Evolutionary conservation across 1,284 basidiomycete species (phyloP).

Genomic region (Coniferiporia weirii): DNA sequence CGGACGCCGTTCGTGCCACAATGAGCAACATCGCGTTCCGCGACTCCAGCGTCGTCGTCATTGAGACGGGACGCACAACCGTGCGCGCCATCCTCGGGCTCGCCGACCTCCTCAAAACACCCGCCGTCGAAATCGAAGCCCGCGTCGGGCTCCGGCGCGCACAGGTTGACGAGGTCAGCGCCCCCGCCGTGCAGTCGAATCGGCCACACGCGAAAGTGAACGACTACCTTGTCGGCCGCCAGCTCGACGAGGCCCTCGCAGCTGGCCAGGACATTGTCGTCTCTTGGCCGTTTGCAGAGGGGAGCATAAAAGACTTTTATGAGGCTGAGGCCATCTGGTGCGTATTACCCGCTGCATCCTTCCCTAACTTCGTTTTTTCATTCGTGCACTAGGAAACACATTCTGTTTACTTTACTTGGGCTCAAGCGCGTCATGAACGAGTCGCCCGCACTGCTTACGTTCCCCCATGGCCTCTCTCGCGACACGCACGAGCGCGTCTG

Average conservation of each 20-base stretch:
- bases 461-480: constrained; percentile 69
- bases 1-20: constrained; percentile 1
- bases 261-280: constrained; percentile 68
- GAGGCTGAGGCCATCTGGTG: constrained; percentile 91
- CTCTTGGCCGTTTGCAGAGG: constrained; percentile 82
- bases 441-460: constrained; percentile 76
- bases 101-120: constrained; percentile 72
- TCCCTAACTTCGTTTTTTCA: constrained; percentile 9
- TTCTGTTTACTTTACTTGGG: constrained; percentile 74
- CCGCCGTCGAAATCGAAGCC: constrained; percentile 66
- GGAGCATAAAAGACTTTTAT: constrained; percentile 76
- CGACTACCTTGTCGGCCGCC: constrained; percentile 82
- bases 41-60: constrained; percentile 75
- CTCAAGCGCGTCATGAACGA: constrained; percentile 84
- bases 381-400: constrained; percentile 63
- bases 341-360: constrained; percentile 25
- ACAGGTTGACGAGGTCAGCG: constrained; percentile 30
- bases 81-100: constrained; percentile 78
- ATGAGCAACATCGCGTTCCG: constrained; percentile 56
- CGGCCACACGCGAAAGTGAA: constrained; percentile 47
- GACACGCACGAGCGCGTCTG: constrained; percentile 71
- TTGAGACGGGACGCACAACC: constrained; percentile 70
- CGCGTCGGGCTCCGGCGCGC: constrained; percentile 63
- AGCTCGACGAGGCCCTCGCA: constrained; percentile 74
- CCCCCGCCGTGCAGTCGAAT: constrained; percentile 32